These are phyloP conservation scores for Diplodia scrobiculata DNA, from an alignment of 2,329 filamentous ascomycete genomes.

Conservation along the genomic window DNA sequence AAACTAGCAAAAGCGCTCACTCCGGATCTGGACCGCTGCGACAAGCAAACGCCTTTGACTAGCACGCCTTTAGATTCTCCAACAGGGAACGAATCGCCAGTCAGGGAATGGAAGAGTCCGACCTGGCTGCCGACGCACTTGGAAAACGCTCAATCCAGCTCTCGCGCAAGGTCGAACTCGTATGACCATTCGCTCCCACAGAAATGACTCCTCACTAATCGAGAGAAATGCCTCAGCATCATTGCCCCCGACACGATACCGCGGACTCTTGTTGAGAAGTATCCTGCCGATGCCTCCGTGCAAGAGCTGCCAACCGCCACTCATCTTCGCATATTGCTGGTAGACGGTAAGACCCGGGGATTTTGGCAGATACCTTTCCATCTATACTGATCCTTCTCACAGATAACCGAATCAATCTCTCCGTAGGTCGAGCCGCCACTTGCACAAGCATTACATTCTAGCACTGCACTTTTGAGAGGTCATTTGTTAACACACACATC, in stretches of 20 bases:
- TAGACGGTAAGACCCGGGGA: slow-evolving; percentile 5
- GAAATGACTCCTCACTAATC: neutral
- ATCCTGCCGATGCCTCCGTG: neutral
- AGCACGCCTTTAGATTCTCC: slow-evolving; percentile 2
- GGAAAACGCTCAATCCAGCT: neutral
- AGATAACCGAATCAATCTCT: slow-evolving; percentile 30
- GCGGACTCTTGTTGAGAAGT: neutral
- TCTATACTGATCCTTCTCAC: neutral
- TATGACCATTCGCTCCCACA: neutral
- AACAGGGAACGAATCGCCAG: neutral
- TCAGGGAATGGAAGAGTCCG: neutral
- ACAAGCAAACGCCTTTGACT: slow-evolving; percentile 1
- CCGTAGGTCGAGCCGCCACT: neutral
- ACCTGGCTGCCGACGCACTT: slow-evolving; percentile 7
- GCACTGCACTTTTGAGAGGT: neutral
- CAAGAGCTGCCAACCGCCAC: slow-evolving; percentile 1
- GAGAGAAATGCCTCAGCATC: neutral
- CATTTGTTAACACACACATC: neutral
- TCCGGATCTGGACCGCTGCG: slow-evolving; percentile 8
- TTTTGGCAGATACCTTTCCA: too few relatives aligned
- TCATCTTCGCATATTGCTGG: slow-evolving; percentile 9
- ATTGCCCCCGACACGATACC: neutral
- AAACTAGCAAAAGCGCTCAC: slow-evolving; percentile 40
- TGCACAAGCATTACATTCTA: neutral
- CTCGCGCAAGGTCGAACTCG: neutral